Conservation (phyloP, 306 rosid species). For the Pueraria montana region DNA sequence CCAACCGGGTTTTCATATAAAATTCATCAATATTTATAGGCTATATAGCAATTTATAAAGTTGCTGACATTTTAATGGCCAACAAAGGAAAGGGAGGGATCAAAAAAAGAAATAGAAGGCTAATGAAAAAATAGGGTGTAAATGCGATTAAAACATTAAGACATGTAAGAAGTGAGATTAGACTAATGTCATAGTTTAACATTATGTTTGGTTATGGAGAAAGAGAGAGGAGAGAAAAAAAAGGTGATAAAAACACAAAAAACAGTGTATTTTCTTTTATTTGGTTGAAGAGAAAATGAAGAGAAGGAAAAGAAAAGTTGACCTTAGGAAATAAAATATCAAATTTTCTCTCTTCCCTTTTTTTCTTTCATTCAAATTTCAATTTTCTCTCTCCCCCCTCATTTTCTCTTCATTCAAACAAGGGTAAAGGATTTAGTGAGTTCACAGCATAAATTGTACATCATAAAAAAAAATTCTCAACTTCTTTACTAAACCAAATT, state of each 20-base stretch:
- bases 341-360: neutral
- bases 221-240: neutral
- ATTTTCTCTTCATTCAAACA: constrained; percentile 2
- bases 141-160: constrained; percentile 4
- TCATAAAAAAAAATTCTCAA: neutral
- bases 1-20: constrained; percentile 8
- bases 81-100: neutral
- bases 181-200: neutral
- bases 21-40: neutral
- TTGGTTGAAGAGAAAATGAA: neutral
- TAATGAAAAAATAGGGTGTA: neutral
- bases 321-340: neutral
- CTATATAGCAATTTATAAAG: neutral
- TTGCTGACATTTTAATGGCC: constrained; percentile 17
- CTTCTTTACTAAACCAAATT: constrained; percentile 8
- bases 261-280: neutral
- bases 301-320: neutral
- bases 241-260: neutral
- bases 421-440: neutral
- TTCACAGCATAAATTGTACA: constrained; percentile 14
- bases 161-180: constrained; percentile 2
- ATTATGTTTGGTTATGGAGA: neutral
- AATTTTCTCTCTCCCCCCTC: neutral
- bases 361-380: neutral
- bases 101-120: constrained; percentile 18